phyloP scores from a whole-genome alignment of 1,284 basidiomycete genomes.

The Somion occarium region DNA sequence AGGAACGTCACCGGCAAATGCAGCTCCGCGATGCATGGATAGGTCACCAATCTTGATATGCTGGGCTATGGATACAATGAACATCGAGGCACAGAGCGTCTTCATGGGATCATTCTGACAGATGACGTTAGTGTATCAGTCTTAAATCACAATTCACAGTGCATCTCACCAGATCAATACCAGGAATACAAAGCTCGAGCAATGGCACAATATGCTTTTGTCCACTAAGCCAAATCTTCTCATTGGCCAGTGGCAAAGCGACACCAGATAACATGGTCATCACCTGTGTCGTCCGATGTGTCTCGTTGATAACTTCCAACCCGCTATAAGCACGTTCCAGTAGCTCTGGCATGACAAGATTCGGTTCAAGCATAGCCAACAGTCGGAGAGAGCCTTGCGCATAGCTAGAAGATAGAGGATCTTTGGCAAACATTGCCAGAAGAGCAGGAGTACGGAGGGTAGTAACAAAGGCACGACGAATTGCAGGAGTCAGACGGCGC shows the following conservation, averaged over 20 bases:
- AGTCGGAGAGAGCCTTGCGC: conserved; percentile 70
- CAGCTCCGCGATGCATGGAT: conserved; percentile 53
- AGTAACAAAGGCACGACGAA: conserved; percentile 81
- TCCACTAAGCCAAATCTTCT: conserved; percentile 77
- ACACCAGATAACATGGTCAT: conserved; percentile 85
- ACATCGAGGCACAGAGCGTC: conserved; percentile 79
- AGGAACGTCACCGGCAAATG: conserved; percentile 47
- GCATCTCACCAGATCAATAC: conserved; percentile 70
- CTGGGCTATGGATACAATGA: conserved; percentile 75
- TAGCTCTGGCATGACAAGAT: conserved; percentile 87
- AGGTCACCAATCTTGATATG: conserved; percentile 83
- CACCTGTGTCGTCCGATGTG: conserved; percentile 88
- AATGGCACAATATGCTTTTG: conserved; percentile 88
- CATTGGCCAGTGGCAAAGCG: conserved; percentile 74
- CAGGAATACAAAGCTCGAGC: conserved; percentile 87
- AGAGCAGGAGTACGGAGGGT: conserved; percentile 86
- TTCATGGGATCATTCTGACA: conserved; percentile 87
- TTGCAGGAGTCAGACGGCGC: conserved; percentile 76
- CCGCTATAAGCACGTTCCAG: conserved; percentile 91
- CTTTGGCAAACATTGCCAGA: conserved; percentile 95
- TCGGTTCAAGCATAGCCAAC: conserved; percentile 81
- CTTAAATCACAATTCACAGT: not conserved
- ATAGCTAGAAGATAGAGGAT: conserved; percentile 59
- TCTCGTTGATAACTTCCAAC: conserved; percentile 92
- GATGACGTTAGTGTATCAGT: conserved; percentile 7